A percentile compares a stretch with the other conserved stretches of the same genome.
These are phyloP conservation scores for Sphagnum magellanicum DNA, from an alignment of 228 moss, liverwort and hornwort species.

Conservation along the genomic window DNA sequence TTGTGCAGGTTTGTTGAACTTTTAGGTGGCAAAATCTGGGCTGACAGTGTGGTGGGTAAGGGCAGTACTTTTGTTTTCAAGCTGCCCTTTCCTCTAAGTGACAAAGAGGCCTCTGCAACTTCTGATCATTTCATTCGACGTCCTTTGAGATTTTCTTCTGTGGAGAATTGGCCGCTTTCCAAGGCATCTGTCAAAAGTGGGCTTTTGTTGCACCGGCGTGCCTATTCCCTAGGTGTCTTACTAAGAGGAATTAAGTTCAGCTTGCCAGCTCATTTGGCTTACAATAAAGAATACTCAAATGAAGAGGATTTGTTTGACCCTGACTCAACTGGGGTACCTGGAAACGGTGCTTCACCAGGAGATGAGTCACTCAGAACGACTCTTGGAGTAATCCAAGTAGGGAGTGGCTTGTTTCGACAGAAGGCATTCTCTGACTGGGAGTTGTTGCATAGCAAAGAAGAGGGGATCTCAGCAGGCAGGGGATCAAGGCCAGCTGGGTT, in stretches of 20 bases:
- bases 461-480: not conserved
- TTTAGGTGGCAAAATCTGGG: slow-evolving; percentile 41
- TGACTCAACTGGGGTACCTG: not conserved
- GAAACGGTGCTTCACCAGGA: slow-evolving; percentile 10
- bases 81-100: slow-evolving; percentile 19
- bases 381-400: slow-evolving; percentile 3
- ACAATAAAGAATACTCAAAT: slow-evolving; percentile 1
- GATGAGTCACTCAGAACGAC: slow-evolving; percentile 4
- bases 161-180: slow-evolving; percentile 8
- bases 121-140: not conserved
- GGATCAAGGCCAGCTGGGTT: not conserved
- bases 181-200: slow-evolving; percentile 24
- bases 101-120: slow-evolving; percentile 3
- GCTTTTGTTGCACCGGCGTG: slow-evolving; percentile 31
- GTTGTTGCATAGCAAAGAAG: not conserved
- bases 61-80: slow-evolving; percentile 47
- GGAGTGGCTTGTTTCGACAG: not conserved
- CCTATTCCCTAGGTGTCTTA: slow-evolving; percentile 45
- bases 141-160: slow-evolving; percentile 15
- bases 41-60: slow-evolving; percentile 41
- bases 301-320: slow-evolving; percentile 2
- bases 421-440: not conserved
- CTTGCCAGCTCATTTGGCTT: slow-evolving; percentile 10
- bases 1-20: slow-evolving; percentile 52
- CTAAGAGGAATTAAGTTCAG: slow-evolving; percentile 47